These are phyloP conservation scores for Cryptococcus sp. DNA, from an alignment of 1,284 basidiomycete species.

Conservation along the genomic window DNA sequence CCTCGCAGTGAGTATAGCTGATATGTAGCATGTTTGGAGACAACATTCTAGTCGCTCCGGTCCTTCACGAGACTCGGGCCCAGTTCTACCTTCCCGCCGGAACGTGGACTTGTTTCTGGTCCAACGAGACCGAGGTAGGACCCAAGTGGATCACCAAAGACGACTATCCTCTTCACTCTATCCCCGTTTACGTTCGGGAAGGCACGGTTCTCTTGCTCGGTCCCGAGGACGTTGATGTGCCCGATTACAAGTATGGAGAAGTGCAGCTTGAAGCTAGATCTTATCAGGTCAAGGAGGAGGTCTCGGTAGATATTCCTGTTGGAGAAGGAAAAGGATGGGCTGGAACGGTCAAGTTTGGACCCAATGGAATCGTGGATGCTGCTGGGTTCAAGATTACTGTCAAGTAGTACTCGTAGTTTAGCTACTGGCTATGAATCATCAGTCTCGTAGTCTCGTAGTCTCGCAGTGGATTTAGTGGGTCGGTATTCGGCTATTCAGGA, in stretches of 20 bases:
- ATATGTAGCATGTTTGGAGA: slow-evolving; percentile 59
- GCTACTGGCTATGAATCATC: background rate
- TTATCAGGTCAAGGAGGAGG: slow-evolving; percentile 53
- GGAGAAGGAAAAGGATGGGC: slow-evolving; percentile 36
- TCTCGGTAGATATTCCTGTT: slow-evolving; percentile 50
- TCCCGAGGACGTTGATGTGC: slow-evolving; percentile 54
- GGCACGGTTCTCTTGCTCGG: slow-evolving; percentile 59
- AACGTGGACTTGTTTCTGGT: slow-evolving; percentile 58
- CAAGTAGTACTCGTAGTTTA: background rate
- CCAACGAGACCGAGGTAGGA: slow-evolving; percentile 21
- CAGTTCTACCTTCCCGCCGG: slow-evolving; percentile 68
- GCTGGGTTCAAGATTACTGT: slow-evolving; percentile 1
- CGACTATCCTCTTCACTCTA: slow-evolving; percentile 36
- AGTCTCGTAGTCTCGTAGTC: too few relatives aligned
- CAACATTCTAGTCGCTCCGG: slow-evolving; percentile 66
- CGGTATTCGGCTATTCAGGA: too few relatives aligned
- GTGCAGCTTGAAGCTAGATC: slow-evolving; percentile 54
- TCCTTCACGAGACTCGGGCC: slow-evolving; percentile 58
- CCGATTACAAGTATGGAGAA: slow-evolving; percentile 62
- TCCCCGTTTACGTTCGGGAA: slow-evolving; percentile 64
- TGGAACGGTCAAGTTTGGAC: slow-evolving; percentile 16
- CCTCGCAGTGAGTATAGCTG: too few relatives aligned
- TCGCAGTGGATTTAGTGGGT: too few relatives aligned
- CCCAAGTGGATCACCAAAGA: slow-evolving; percentile 32
- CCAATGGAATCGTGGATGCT: slow-evolving; percentile 11